Evolutionary conservation across 768 basidiomycete species (phyloP).

Genomic region (Tricholoma bakamatsutake): DNA sequence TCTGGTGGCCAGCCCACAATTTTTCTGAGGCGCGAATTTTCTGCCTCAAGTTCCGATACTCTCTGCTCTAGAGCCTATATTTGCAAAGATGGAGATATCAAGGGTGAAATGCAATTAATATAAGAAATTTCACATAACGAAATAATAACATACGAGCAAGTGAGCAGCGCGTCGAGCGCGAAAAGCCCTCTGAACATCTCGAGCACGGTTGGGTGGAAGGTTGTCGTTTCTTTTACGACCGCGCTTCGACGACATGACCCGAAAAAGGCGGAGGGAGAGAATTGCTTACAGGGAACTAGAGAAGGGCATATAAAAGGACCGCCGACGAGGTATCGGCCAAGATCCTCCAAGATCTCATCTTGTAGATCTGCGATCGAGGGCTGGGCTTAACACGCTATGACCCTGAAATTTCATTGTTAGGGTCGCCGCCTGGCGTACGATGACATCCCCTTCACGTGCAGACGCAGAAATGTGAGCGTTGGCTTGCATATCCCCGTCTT

Average conservation of each 20-base stretch:
- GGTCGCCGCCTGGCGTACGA: not conserved
- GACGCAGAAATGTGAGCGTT: not conserved
- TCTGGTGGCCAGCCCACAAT: conserved; percentile 71
- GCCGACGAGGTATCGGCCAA: conserved; percentile 25
- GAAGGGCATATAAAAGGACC: conserved; percentile 37
- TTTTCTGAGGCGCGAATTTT: conserved; percentile 70
- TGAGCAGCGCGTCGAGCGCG: conserved; percentile 85
- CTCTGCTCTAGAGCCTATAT: conserved; percentile 73
- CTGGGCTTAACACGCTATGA: conserved; percentile 3
- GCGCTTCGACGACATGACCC: conserved; percentile 77
- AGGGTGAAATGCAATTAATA: conserved; percentile 23
- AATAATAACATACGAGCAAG: conserved; percentile 54
- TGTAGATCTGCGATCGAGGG: conserved; percentile 12
- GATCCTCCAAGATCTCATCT: conserved; percentile 18
- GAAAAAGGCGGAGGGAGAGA: conserved; percentile 18
- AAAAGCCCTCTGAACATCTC: conserved; percentile 88
- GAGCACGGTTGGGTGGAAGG: conserved; percentile 74
- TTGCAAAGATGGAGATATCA: conserved; percentile 24
- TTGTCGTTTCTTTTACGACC: conserved; percentile 81
- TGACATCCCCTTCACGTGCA: not conserved
- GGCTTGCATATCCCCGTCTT: not conserved
- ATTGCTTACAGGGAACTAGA: conserved; percentile 19
- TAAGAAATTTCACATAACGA: conserved; percentile 34
- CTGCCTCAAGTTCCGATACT: conserved; percentile 78
- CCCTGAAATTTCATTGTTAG: conserved; percentile 1